Conservation (phyloP, 768 basidiomycete species). For the Mrakia gelida region DNA sequence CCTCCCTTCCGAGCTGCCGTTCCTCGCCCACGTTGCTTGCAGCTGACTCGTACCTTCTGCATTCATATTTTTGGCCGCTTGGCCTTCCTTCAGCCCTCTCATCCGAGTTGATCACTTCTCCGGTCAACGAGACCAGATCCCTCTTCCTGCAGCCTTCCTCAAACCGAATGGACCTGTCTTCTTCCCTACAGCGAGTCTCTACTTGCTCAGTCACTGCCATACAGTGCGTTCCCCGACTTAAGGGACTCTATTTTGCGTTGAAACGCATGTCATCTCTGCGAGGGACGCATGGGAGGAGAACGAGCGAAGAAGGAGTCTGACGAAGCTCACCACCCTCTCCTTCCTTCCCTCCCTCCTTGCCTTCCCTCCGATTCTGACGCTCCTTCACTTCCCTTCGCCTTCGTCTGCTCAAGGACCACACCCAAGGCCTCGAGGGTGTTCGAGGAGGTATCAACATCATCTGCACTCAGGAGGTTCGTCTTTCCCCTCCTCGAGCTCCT, state of each 20-base stretch:
- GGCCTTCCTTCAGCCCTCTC: slow-evolving; percentile 39
- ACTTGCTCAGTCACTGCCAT: slow-evolving; percentile 26
- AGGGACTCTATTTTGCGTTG: not conserved
- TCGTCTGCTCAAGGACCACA: slow-evolving; percentile 12
- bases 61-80: not conserved
- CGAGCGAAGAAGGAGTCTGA: too few relatives aligned
- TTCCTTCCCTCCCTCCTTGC: not conserved
- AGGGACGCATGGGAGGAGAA: not conserved
- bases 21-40: not conserved
- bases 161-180: slow-evolving; percentile 66
- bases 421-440: not conserved
- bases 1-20: not conserved
- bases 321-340: not conserved
- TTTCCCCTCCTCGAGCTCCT: not conserved
- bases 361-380: too few relatives aligned
- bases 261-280: too few relatives aligned
- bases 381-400: not conserved
- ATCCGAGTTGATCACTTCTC: slow-evolving; percentile 86
- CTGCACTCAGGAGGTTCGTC: slow-evolving; percentile 60
- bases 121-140: slow-evolving; percentile 6
- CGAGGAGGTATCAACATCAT: slow-evolving; percentile 49
- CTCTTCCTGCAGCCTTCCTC: slow-evolving; percentile 34
- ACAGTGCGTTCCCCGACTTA: not conserved
- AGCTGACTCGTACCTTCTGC: not conserved
- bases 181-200: slow-evolving; percentile 16